A percentile compares a stretch with the other conserved stretches of the same genome.
phyloP scores from a whole-genome alignment of 2,329 filamentous ascomycete species.

The Alternaria alternata region DNA sequence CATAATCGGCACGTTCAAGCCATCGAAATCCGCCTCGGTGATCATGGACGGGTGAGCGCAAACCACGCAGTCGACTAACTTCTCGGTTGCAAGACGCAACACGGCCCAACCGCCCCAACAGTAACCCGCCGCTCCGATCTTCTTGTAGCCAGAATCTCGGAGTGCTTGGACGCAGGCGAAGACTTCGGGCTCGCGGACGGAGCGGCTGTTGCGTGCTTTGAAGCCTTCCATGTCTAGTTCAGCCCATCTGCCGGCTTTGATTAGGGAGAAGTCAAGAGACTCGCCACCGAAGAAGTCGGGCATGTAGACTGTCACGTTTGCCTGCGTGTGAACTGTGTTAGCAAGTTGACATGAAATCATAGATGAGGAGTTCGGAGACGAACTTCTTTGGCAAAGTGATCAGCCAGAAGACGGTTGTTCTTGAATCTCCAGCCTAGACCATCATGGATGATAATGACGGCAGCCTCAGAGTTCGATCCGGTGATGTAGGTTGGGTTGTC shows the following conservation, averaged over 20 bases:
- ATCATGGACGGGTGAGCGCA: conserved; percentile 30
- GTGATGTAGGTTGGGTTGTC: conserved; percentile 51
- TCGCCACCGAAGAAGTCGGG: background rate
- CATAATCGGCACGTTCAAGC: conserved; percentile 25
- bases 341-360: background rate
- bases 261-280: conserved; percentile 9
- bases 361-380: background rate
- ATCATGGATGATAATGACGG: conserved; percentile 51
- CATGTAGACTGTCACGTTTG: background rate
- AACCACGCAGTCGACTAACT: conserved; percentile 33
- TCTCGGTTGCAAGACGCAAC: conserved; percentile 25
- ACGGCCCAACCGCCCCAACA: conserved; percentile 54
- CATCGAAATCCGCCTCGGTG: conserved; percentile 29
- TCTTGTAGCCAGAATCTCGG: conserved; percentile 24
- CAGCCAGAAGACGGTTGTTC: conserved; percentile 55
- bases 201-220: conserved; percentile 42
- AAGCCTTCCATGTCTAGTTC: conserved; percentile 51
- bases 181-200: conserved; percentile 47
- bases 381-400: conserved; percentile 51
- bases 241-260: conserved; percentile 15
- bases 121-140: conserved; percentile 55
- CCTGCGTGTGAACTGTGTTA: background rate
- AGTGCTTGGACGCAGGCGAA: conserved; percentile 40
- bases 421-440: conserved; percentile 56
- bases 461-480: conserved; percentile 46